phyloP scores from a whole-genome alignment of 1,284 basidiomycete species.

The Ustilago curta region DNA sequence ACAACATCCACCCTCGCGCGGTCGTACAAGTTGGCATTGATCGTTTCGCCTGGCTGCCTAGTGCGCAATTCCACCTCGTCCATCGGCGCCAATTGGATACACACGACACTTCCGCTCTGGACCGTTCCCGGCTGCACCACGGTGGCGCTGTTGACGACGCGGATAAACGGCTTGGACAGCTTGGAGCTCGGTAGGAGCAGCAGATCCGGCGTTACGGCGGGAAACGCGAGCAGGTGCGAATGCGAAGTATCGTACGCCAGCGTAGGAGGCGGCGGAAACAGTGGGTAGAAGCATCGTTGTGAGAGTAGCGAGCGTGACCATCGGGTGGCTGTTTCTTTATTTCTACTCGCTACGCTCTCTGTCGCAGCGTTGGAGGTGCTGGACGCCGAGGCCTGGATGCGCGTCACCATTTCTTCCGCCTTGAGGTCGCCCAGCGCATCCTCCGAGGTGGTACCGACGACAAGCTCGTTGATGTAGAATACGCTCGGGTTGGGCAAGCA shows the following conservation, averaged over 20 bases:
- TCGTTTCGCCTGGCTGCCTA: background rate
- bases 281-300: conserved; percentile 93
- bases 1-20: conserved; percentile 53
- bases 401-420: conserved; percentile 83
- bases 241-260: conserved; percentile 61
- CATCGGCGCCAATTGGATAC: conserved; percentile 32
- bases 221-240: conserved; percentile 51
- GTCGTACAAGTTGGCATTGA: conserved; percentile 38
- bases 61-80: conserved; percentile 4
- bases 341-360: conserved; percentile 59
- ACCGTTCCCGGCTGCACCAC: conserved; percentile 76
- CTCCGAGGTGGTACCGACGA: conserved; percentile 82
- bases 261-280: conserved; percentile 86
- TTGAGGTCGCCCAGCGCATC: conserved; percentile 90
- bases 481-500: conserved; percentile 87
- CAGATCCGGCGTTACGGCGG: conserved; percentile 77
- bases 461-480: conserved; percentile 85
- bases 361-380: conserved; percentile 21
- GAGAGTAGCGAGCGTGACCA: conserved; percentile 79
- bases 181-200: conserved; percentile 80
- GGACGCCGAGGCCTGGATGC: conserved; percentile 71
- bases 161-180: conserved; percentile 59
- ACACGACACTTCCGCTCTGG: conserved; percentile 6
- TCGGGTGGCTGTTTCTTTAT: conserved; percentile 37
- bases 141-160: conserved; percentile 76